These are phyloP conservation scores for Suhomyces kunorum DNA, from an alignment of 1,139 yeast genomes.

Conservation along the genomic window DNA sequence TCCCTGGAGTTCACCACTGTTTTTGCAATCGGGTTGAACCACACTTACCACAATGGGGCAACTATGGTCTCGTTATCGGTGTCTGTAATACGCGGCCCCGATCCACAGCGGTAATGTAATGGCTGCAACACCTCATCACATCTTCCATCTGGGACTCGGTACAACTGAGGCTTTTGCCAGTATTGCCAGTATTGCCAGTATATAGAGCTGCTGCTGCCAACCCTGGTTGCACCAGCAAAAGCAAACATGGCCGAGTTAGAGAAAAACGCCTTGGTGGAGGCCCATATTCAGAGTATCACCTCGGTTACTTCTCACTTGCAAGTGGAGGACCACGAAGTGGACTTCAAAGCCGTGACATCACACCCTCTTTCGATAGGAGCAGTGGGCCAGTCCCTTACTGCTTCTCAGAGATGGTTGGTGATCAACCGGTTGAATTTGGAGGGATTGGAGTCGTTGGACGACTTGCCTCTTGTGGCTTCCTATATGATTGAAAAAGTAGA, in stretches of 20 bases:
- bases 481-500: constrained; percentile 27
- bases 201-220: no score
- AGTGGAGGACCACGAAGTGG: constrained; percentile 19
- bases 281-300: neutral
- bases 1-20: no score
- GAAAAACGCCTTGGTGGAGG: neutral
- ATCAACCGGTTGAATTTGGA: constrained; percentile 31
- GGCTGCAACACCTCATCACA: neutral
- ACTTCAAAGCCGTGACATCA: constrained; percentile 18
- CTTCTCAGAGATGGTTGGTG: constrained; percentile 28
- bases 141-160: neutral
- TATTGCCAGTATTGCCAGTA: no score
- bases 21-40: no score
- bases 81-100: neutral
- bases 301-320: constrained; percentile 12
- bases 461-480: constrained; percentile 31
- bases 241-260: neutral
- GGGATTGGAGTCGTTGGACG: constrained; percentile 29
- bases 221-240: no score
- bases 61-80: neutral
- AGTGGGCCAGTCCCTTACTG: constrained; percentile 30
- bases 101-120: neutral
- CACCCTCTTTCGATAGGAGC: constrained; percentile 26
- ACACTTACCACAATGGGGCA: neutral
- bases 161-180: neutral